Percentiles rank a stretch among this genome's conserved stretches.
These are phyloP conservation scores for Lotmaria passim DNA, from an alignment of 208 protist species.

Conservation along the genomic window DNA sequence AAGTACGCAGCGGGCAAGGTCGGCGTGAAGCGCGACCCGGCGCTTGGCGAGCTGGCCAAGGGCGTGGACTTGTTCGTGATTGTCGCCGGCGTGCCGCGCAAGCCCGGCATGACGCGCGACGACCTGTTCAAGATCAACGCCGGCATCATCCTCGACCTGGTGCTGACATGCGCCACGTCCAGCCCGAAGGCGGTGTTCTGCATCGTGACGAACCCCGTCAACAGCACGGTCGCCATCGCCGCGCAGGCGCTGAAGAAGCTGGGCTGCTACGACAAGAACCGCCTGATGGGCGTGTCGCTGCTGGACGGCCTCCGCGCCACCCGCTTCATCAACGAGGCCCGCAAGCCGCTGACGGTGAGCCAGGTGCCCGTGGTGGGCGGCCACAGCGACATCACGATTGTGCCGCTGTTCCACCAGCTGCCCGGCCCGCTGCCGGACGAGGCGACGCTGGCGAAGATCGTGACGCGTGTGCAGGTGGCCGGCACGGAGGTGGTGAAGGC, in stretches of 20 bases:
- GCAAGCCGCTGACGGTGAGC: conserved; percentile 40
- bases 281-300: conserved; percentile 92
- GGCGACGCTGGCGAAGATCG: conserved; percentile 65
- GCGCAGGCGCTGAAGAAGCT: conserved; percentile 91
- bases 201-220: conserved; percentile 97
- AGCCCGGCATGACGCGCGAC: conserved; percentile 97
- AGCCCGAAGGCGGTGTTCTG: conserved; percentile 92
- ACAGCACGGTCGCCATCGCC: conserved; percentile 96
- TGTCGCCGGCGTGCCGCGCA: conserved; percentile 96
- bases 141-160: conserved; percentile 74
- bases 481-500: conserved; percentile 96
- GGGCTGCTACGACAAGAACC: conserved; percentile 87
- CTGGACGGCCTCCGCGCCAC: conserved; percentile 93
- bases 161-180: conserved; percentile 67
- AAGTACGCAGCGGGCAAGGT: conserved; percentile 79
- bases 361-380: conserved; percentile 94
- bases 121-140: conserved; percentile 97
- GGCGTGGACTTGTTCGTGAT: conserved; percentile 94
- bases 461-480: conserved; percentile 91
- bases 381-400: conserved; percentile 95
- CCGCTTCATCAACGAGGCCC: conserved; percentile 90
- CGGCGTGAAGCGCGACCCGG: conserved; percentile 54
- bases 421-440: conserved; percentile 54
- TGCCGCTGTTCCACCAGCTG: conserved; percentile 93
- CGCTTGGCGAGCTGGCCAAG: conserved; percentile 63